Percentiles rank a stretch among this genome's conserved stretches.
These are phyloP conservation scores for Closterium sp. DNA, from an alignment of 139 green algal species.

Conservation along the genomic window DNA sequence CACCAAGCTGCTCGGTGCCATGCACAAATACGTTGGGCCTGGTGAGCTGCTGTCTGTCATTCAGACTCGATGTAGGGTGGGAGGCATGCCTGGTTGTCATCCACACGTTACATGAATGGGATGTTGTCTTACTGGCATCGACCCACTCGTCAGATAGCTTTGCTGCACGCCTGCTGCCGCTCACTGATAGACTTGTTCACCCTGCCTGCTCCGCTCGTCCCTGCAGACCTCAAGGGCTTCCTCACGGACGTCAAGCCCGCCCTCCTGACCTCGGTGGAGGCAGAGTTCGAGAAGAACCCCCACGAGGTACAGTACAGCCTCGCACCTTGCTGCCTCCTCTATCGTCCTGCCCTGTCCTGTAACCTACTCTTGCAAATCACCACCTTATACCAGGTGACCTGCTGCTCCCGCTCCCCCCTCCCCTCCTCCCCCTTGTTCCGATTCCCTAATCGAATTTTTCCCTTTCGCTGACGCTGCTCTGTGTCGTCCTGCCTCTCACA, in stretches of 20 bases:
- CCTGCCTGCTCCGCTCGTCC: not conserved
- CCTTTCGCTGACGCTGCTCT: no score
- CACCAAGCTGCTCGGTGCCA: constrained; percentile 67
- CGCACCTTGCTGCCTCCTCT: not conserved
- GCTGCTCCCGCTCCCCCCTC: not conserved
- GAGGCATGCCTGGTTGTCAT: not conserved
- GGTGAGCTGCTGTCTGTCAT: not conserved
- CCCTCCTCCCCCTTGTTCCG: not conserved
- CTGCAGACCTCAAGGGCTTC: constrained; percentile 57
- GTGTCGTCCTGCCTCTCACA: not conserved
- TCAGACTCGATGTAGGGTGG: not conserved
- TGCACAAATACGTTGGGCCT: constrained; percentile 65
- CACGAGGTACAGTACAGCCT: constrained; percentile 54
- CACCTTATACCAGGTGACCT: not conserved
- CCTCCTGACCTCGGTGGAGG: constrained; percentile 81
- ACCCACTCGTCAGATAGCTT: not conserved
- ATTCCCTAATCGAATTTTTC: no score
- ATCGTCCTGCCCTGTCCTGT: not conserved
- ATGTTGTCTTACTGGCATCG: no score
- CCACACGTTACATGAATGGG: no score
- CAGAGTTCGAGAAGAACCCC: constrained; percentile 79
- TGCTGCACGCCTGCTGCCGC: not conserved
- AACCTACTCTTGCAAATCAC: not conserved
- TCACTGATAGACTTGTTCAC: not conserved
- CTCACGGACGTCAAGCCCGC: constrained; percentile 87